Base-by-base conservation (phyloP, 768 basidiomycete species). In the Phylloporus sp. region DNA sequence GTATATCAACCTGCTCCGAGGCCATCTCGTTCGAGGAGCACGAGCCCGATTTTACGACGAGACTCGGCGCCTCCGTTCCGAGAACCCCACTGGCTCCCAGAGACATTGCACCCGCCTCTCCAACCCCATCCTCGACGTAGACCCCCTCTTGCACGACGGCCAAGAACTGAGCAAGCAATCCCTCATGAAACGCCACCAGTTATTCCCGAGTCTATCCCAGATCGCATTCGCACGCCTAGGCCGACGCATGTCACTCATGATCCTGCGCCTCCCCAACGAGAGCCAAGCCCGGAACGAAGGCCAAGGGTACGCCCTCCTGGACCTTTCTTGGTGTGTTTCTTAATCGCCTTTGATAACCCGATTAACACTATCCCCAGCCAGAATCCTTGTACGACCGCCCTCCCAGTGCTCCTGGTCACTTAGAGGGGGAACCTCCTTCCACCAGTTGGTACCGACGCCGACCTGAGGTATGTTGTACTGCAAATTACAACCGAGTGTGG, bases 1-100 rank as follows among this genome's bases (percentile, higher is more conserved):
- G 62, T 65, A 11, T 82, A 80, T 55, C 74, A 77, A 32, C 79
- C 79, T 13, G 66, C 70, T 7, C 70, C 73, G 7, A 56, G 67
- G 36, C 59, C 59, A 15, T 44, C 65, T 1, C 64, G 73, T 27
- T 69, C 73, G 15, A 67, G 72, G 42, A 76, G 73, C 32, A 58
- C 69, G 15, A 73, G 72, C 50, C 74, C 75, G 1, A 41, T 43
- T 53, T 56, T 37, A 58, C 58, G 48, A 53, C 46, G 53, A 28
- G 49, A 52, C 9, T 53, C 59, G 0, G 56, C 56, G 3, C 68
- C 71, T 9, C 62, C 62, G 9, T 50, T 56, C 34, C 67, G 63
- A 17, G 52, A 57, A 15, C 53, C 42, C 7, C 44, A 35, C 2
- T 68, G 53, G 42, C 53, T 48, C 1, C 64, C 65, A 9, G 58